phyloP scores from a whole-genome alignment of 805 yeast species.

The Jamesozyma jinghongensis region DNA sequence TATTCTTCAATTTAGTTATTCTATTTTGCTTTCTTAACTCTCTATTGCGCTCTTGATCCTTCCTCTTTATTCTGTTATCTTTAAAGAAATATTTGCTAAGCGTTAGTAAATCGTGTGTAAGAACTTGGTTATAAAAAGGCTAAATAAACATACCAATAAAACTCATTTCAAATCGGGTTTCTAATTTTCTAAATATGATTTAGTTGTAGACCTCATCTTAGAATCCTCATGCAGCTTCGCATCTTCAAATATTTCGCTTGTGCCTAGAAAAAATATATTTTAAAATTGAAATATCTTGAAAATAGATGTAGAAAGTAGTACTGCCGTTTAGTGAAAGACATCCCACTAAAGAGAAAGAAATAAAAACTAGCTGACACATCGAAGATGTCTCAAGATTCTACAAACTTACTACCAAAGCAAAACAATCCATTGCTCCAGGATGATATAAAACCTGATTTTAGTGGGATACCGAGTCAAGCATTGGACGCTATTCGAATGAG shows the following conservation, averaged over 20 bases:
- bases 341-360: neutral
- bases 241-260: no score
- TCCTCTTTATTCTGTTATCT: constrained; percentile 23
- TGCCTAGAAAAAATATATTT: no score
- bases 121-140: neutral
- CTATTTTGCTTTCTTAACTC: constrained; percentile 16
- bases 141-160: neutral
- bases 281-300: no score
- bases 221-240: no score
- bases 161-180: neutral
- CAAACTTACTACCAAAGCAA: constrained; percentile 1
- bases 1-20: constrained; percentile 17
- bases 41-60: constrained; percentile 21
- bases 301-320: neutral
- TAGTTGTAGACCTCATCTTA: no score
- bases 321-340: neutral
- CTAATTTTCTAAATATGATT: no score
- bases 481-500: constrained; percentile 56
- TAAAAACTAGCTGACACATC: neutral
- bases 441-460: constrained; percentile 10
- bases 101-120: neutral
- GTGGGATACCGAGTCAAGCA: constrained; percentile 50
- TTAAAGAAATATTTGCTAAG: neutral
- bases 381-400: constrained; percentile 3
- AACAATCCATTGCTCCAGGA: constrained; percentile 3